Evolutionary conservation across 2,329 filamentous ascomycete species (phyloP).

Genomic region (Acrocalymma vagum): DNA sequence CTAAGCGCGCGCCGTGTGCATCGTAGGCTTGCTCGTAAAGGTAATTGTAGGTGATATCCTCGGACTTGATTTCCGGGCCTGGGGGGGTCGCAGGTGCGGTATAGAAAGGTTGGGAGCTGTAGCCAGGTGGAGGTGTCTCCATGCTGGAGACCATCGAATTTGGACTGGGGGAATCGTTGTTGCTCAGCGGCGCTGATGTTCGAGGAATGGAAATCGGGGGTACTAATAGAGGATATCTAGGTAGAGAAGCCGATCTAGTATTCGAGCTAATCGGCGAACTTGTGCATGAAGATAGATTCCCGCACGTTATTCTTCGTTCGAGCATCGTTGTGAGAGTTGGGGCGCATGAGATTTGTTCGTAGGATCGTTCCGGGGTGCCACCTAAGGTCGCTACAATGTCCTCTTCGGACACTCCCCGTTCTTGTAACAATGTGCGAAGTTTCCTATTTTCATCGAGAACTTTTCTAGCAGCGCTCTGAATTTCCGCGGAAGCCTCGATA

Average conservation of each 20-base stretch:
- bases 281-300: constrained; percentile 23
- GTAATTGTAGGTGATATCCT: constrained; percentile 31
- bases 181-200: constrained; percentile 32
- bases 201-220: constrained; percentile 31
- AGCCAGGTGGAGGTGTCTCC: constrained; percentile 37
- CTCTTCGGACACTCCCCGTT: constrained; percentile 65
- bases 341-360: constrained; percentile 38
- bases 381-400: constrained; percentile 55
- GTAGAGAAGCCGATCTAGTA: constrained; percentile 20
- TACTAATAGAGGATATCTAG: constrained; percentile 25
- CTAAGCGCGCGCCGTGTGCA: no score
- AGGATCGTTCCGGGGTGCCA: constrained; percentile 26
- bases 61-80: constrained; percentile 31
- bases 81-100: constrained; percentile 27
- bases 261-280: constrained; percentile 24
- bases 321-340: constrained; percentile 40
- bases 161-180: constrained; percentile 39
- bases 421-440: constrained; percentile 66
- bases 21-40: constrained; percentile 30
- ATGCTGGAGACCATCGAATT: constrained; percentile 41
- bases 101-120: constrained; percentile 29
- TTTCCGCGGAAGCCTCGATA: constrained; percentile 73
- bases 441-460: constrained; percentile 75
- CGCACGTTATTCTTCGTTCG: constrained; percentile 35
- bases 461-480: constrained; percentile 73